phyloP scores from a whole-genome alignment of 139 green algal genomes.

The Spirogloea muscicola region DNA sequence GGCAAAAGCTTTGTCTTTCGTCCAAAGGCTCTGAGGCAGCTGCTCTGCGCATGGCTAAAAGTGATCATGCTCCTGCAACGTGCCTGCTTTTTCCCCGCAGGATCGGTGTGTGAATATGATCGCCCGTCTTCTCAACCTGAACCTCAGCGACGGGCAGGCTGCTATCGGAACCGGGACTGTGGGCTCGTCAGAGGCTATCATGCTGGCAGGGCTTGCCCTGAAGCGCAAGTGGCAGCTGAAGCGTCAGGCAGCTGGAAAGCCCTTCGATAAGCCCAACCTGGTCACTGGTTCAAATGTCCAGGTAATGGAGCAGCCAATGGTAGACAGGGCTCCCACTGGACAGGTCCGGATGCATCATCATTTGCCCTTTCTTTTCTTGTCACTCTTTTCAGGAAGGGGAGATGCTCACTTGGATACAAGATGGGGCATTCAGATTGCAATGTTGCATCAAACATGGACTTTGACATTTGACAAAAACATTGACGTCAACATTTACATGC shows the following conservation, averaged over 20 bases:
- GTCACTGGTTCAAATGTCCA: constrained; percentile 37
- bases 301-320: constrained; percentile 16
- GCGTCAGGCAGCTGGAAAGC: constrained; percentile 19
- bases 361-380: background rate
- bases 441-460: too few species aligned
- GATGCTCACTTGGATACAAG: too few species aligned
- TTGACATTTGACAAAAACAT: too few species aligned
- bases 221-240: constrained; percentile 40
- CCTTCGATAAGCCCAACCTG: constrained; percentile 41
- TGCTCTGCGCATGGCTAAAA: too few species aligned
- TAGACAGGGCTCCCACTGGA: background rate
- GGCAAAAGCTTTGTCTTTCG: too few species aligned
- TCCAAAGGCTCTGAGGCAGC: too few species aligned
- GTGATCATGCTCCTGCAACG: too few species aligned
- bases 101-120: constrained; percentile 52
- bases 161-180: constrained; percentile 17
- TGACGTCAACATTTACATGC: too few species aligned
- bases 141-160: background rate
- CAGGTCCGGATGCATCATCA: background rate
- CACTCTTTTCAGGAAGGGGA: too few species aligned
- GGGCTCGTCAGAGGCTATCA: constrained; percentile 48
- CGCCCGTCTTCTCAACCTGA: constrained; percentile 33
- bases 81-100: constrained; percentile 38
- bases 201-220: constrained; percentile 35
- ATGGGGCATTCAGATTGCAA: too few species aligned